These are phyloP conservation scores for Discostella stelligeroides DNA, from an alignment of 108 stramenopile species.

Conservation along the genomic window DNA sequence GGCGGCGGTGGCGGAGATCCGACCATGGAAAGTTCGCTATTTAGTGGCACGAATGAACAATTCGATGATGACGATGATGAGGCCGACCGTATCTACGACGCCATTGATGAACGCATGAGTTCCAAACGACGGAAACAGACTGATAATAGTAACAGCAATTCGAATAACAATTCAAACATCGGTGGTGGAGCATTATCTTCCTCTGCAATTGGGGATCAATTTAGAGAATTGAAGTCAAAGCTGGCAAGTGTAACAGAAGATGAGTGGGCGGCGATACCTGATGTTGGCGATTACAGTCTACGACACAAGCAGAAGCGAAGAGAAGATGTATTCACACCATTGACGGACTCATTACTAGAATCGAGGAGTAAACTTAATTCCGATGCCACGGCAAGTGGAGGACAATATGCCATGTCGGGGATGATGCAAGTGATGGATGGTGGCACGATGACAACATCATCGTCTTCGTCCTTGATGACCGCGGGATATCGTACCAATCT, in stretches of 20 bases:
- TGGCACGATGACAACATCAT: slow-evolving; percentile 28
- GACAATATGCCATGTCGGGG: slow-evolving; percentile 38
- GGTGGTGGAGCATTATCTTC: slow-evolving; percentile 31
- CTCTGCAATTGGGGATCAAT: slow-evolving; percentile 89
- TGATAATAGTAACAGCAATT: slow-evolving; percentile 23
- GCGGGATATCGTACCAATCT: slow-evolving; percentile 60
- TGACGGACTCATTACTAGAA: slow-evolving; percentile 88
- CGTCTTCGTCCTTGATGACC: slow-evolving; percentile 1
- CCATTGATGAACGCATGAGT: slow-evolving; percentile 95
- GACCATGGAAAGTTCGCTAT: slow-evolving; percentile 39
- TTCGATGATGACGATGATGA: slow-evolving; percentile 96
- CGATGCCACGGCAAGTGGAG: slow-evolving; percentile 61
- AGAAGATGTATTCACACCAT: slow-evolving; percentile 89
- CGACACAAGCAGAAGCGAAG: slow-evolving; percentile 87
- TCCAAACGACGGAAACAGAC: slow-evolving; percentile 61
- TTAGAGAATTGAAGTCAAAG: slow-evolving; percentile 94
- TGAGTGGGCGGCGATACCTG: slow-evolving; percentile 98
- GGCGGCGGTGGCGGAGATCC: slow-evolving; percentile 29
- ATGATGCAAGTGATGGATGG: slow-evolving; percentile 29
- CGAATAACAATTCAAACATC: slow-evolving; percentile 9
- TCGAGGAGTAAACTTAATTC: slow-evolving; percentile 42
- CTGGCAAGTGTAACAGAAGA: slow-evolving; percentile 84
- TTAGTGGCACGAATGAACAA: slow-evolving; percentile 52
- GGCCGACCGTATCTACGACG: slow-evolving; percentile 95
- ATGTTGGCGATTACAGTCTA: slow-evolving; percentile 91